Base-by-base conservation (phyloP, 2,329 filamentous ascomycete species). In the Scedosporium dehoogii region DNA sequence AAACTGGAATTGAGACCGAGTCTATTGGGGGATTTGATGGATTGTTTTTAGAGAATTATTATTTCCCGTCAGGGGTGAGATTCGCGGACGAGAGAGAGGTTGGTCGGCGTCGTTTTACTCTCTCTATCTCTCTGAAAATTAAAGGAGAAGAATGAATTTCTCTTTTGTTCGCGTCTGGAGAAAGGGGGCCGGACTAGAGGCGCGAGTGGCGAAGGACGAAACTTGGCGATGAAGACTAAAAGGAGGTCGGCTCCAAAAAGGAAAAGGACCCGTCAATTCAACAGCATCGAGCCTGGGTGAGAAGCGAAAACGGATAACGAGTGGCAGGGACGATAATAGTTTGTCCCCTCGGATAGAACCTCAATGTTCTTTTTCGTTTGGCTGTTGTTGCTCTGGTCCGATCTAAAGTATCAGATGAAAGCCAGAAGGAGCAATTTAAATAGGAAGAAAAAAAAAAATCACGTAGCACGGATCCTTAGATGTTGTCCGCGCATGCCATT, bases 241-340 rank as follows among this genome's bases (percentile, higher is more conserved):
- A 59, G 18, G 18, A 56, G 33, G 23, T 25, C 21, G 42, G 42
- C 21, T 25, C 38, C 38, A 18, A 25, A 59, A 44, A 21, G 27
- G 25, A 42, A 42, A 42, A 44, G 16, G 51, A 55, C 51, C 51
- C 7, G 51, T 55, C 51, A 55, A 55, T 55, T 55, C 51, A 55
- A 55, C 51, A 23, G 51, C 51, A 55, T 46, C 58, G 38, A 46
- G 38, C 21, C 21, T 18, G 21, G 25, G 18, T 21, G 42, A 58
- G 53, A 48, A 46, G 53, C 21, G 41, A 62, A 62, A 44, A 58
- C 21, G 23, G 41, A 48, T 62, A 62, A 58, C 61, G 61, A 62
- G 55, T 59, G 61, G 61, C 61, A 62, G 61, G 61, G 61, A 48
- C 33, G 25, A 27, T 27, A 18, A 61, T 53, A 18, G 7, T 29